These are phyloP conservation scores for Trichoderma afroharzianum DNA, from an alignment of 2,329 filamentous ascomycete species.

Conservation along the genomic window DNA sequence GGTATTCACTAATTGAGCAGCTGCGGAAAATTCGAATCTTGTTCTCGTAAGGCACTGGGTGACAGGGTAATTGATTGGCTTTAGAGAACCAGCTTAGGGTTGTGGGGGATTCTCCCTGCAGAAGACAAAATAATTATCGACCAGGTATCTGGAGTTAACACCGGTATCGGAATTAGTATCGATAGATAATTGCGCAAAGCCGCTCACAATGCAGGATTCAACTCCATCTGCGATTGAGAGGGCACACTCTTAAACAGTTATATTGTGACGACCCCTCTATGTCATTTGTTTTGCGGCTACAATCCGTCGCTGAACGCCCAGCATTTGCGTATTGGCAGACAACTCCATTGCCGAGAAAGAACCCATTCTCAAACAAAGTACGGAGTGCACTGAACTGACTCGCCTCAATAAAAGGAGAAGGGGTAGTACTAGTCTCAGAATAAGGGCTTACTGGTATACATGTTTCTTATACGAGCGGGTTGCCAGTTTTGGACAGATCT, in stretches of 20 bases:
- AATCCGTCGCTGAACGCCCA: background rate
- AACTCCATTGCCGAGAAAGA: background rate
- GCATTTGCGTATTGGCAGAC: background rate
- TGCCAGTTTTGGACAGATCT: background rate
- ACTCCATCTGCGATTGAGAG: background rate
- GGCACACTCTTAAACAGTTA: background rate
- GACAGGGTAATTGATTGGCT: background rate
- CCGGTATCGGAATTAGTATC: background rate
- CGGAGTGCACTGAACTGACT: background rate
- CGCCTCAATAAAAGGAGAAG: background rate
- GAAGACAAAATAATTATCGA: background rate
- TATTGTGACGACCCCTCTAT: background rate
- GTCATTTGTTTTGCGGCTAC: background rate
- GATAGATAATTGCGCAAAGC: background rate
- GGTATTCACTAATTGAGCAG: background rate
- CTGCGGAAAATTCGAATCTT: background rate
- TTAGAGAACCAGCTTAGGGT: background rate
- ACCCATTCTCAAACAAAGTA: background rate
- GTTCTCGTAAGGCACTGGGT: background rate
- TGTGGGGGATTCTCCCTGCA: background rate
- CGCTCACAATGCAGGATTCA: background rate
- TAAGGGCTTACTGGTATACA: background rate
- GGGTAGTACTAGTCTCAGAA: background rate
- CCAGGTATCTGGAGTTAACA: background rate
- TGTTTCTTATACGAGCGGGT: background rate